Evolutionary conservation across 2,329 filamentous ascomycete species (phyloP), one percentile per base, ranked within the genome.

Genomic region (Cyanodermella asteris): DNA sequence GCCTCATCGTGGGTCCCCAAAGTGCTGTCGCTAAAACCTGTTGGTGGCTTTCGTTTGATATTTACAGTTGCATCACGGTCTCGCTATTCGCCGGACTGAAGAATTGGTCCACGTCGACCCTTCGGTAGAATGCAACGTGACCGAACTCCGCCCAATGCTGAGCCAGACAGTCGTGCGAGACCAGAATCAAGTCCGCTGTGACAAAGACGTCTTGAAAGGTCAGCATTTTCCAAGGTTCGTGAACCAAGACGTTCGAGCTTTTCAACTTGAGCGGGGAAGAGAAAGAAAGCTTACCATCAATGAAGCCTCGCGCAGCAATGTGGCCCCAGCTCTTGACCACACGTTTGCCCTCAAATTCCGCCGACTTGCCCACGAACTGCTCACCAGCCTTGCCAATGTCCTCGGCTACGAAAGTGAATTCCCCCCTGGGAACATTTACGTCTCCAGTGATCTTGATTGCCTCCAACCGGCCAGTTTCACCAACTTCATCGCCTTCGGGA

Each of bases 361-460:
- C 50, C 30, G 81, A 72, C 2, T 63, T 53, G 1, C 71, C 66
- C 1, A 67, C 51, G 0, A 69, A 55, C 1, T 84, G 47, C 13
- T 72, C 57, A 0, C 77, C 78, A 1, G 41, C 49, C 0, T 61
- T 55, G 0, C 75, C 72, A 18, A 94, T 64, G 36, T 93, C 80
- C 5, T 78, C 64, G 0, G 70, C 73, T 4, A 77, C 59, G 43
- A 91, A 93, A 0, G 75, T 78, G 36, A 71, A 67, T 45, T 93
- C 74, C 6, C 82, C 84, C 6, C 82, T 62, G 0, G 84, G 84
- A 9, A 94, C 69, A 36, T 93, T 90, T 0, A 73, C 68, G 40
- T 97, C 84, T 1, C 84, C 84, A 0, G 84, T 94, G 17, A 97
- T 53, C 44, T 94, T 94, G 40, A 93, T 69, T 0, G 75, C 84